Evolutionary conservation across 176 grass and related monocot genomes (phyloP).

Genomic region (Hyparrhenia diplandra): DNA sequence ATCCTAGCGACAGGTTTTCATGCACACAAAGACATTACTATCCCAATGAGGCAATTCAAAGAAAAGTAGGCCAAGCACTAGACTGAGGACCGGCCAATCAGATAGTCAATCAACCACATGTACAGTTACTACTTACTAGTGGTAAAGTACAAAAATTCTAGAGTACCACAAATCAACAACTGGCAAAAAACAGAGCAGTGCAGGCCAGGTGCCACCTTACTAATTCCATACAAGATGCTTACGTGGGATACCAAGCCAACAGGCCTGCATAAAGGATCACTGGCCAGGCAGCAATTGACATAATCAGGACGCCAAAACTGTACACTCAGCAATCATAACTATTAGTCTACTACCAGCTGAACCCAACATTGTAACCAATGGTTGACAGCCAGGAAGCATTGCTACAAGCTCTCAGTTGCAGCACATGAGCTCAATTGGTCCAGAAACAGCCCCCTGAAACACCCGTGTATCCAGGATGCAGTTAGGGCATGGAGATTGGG

Average conservation of each 20-base stretch:
- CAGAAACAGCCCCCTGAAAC: background rate
- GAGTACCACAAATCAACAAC: background rate
- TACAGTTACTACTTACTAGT: background rate
- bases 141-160: background rate
- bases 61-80: background rate
- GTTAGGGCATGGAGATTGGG: background rate
- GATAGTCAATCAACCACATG: background rate
- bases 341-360: background rate
- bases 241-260: background rate
- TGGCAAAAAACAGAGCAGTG: background rate
- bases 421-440: background rate
- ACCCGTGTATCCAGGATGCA: background rate
- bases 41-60: background rate
- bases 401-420: background rate
- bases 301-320: background rate
- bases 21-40: background rate
- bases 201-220: background rate
- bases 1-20: background rate
- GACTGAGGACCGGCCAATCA: background rate
- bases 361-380: background rate
- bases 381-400: background rate
- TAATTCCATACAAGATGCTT: background rate
- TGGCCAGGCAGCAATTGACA: background rate
- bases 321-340: background rate
- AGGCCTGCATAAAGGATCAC: too few species aligned